Conservation (phyloP, 805 yeast species). For the Metschnikowia borealis region DNA sequence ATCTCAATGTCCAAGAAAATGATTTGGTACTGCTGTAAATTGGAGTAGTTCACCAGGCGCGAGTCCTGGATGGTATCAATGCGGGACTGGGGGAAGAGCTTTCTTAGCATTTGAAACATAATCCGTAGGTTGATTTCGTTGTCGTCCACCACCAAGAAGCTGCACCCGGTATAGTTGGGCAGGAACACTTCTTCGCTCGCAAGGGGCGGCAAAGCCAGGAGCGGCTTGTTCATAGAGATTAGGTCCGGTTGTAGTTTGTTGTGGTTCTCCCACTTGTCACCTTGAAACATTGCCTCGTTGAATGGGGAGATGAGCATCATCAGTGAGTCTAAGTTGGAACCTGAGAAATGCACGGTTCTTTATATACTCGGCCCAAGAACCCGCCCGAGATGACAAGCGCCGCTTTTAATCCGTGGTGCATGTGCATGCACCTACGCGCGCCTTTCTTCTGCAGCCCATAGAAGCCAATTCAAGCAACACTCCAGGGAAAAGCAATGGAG, state of each 20-base stretch:
- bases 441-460: slow-evolving; percentile 1
- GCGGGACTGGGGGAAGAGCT: slow-evolving; percentile 31
- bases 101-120: slow-evolving; percentile 27
- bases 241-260: background rate
- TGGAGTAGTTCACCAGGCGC: slow-evolving; percentile 25
- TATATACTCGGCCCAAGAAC: background rate
- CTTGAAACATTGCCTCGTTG: background rate
- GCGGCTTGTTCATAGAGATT: slow-evolving; percentile 1
- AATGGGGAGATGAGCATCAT: background rate
- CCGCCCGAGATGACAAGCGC: slow-evolving; percentile 1
- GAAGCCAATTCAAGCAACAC: slow-evolving; percentile 1
- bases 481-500: background rate
- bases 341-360: background rate
- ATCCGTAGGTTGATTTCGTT: slow-evolving; percentile 39
- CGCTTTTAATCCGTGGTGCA: background rate
- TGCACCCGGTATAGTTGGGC: slow-evolving; percentile 15
- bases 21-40: slow-evolving; percentile 15
- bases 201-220: background rate
- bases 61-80: slow-evolving; percentile 29
- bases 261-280: slow-evolving; percentile 2
- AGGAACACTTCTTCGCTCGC: background rate
- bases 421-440: background rate
- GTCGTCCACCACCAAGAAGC: slow-evolving; percentile 38
- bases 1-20: slow-evolving; percentile 44
- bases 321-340: background rate